Evolutionary conservation across 306 rosid species (phyloP).

Genomic region (Prunus fruticosa): DNA sequence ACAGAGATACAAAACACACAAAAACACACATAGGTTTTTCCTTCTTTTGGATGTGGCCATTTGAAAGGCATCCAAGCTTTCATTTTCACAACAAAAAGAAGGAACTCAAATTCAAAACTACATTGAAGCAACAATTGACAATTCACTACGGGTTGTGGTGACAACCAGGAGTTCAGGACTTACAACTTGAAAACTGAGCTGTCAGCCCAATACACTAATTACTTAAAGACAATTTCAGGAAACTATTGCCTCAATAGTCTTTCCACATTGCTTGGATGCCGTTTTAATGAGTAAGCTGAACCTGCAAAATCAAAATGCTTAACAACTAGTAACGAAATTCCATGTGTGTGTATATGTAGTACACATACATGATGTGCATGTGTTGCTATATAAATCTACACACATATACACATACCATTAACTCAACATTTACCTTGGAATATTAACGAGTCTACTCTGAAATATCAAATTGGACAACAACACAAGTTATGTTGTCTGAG

Average conservation of each 20-base stretch:
- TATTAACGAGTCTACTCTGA: constrained; percentile 29
- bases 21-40: no score
- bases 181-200: constrained; percentile 15
- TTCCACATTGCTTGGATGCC: constrained; percentile 8
- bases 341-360: neutral
- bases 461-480: constrained; percentile 72
- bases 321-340: neutral
- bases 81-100: neutral
- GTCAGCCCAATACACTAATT: constrained; percentile 10
- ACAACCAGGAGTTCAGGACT: constrained; percentile 13
- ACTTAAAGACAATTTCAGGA: constrained; percentile 11
- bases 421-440: neutral
- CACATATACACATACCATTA: neutral
- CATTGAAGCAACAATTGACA: constrained; percentile 8
- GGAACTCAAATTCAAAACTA: neutral
- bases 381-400: no score
- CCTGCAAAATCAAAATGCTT: constrained; percentile 19
- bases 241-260: constrained; percentile 19
- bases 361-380: no score
- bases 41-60: no score
- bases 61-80: neutral
- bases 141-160: neutral
- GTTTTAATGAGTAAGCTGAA: constrained; percentile 18
- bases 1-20: no score
- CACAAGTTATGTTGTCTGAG: constrained; percentile 85